phyloP scores from a whole-genome alignment of 176 grass and related monocot species.

The Ampelocalamus luodianensis region DNA sequence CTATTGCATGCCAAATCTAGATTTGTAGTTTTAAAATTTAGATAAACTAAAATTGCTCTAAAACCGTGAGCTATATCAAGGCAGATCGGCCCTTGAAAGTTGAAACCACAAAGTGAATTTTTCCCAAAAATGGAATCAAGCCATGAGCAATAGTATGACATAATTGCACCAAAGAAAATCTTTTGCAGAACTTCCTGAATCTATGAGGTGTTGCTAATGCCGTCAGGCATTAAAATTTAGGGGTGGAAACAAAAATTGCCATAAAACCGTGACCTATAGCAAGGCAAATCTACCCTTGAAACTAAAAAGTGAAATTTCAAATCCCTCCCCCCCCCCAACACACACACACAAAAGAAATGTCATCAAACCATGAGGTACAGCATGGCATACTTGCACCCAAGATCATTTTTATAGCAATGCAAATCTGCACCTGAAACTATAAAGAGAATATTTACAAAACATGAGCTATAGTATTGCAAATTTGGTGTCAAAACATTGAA shows the following conservation, averaged over 20 bases:
- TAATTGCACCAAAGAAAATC: not conserved
- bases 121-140: not conserved
- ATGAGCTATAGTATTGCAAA: not conserved
- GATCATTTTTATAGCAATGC: not conserved
- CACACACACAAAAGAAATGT: not conserved
- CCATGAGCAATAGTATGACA: not conserved
- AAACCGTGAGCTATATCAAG: too few relatives aligned
- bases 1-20: not conserved
- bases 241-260: not conserved
- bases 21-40: not conserved
- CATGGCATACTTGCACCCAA: not conserved
- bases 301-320: not conserved
- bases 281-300: not conserved
- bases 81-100: not conserved
- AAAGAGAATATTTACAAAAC: too few relatives aligned
- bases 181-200: not conserved
- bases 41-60: not conserved
- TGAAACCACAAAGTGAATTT: not conserved
- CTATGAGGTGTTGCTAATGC: not conserved
- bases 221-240: not conserved
- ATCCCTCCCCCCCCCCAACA: too few relatives aligned
- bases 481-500: not conserved
- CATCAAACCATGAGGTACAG: not conserved
- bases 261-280: not conserved
- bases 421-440: too few relatives aligned